A percentile compares a stretch with the other conserved stretches of the same genome.
Evolutionary conservation across 805 yeast species (phyloP).

Genomic region (Torulaspora quercuum): DNA sequence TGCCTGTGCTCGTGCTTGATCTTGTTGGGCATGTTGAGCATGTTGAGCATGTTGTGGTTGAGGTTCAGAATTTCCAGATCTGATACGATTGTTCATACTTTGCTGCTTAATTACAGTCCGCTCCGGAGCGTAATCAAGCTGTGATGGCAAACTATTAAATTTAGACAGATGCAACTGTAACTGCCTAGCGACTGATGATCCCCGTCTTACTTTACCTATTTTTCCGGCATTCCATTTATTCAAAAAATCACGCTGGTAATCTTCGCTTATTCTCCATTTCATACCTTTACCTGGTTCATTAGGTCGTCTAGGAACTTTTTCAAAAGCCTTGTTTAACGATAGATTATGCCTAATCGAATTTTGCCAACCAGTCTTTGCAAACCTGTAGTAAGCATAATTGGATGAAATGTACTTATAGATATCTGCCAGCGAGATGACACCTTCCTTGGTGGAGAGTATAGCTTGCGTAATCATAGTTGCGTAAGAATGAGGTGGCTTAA

Average conservation of each 20-base stretch:
- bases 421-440: constrained; percentile 83
- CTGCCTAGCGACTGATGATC: constrained; percentile 77
- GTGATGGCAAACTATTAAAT: constrained; percentile 41
- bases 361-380: constrained; percentile 96
- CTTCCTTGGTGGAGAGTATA: constrained; percentile 80
- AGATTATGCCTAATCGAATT: constrained; percentile 94
- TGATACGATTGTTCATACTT: constrained; percentile 9
- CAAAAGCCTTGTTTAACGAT: constrained; percentile 93
- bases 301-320: constrained; percentile 91
- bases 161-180: constrained; percentile 65
- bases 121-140: constrained; percentile 29
- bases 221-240: constrained; percentile 75
- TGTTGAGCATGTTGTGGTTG: no score
- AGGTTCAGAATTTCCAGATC: background rate
- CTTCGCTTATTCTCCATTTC: constrained; percentile 95
- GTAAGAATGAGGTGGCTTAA: constrained; percentile 94
- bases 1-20: constrained; percentile 2
- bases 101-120: constrained; percentile 18
- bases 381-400: constrained; percentile 88
- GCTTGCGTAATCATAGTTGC: constrained; percentile 99
- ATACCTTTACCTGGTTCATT: constrained; percentile 98
- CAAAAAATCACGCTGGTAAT: constrained; percentile 79
- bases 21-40: no score
- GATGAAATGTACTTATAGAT: constrained; percentile 87
- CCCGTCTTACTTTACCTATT: constrained; percentile 69